These are phyloP conservation scores for Gaillardinia entomophila DNA, from an alignment of 805 yeast genomes.

Conservation along the genomic window DNA sequence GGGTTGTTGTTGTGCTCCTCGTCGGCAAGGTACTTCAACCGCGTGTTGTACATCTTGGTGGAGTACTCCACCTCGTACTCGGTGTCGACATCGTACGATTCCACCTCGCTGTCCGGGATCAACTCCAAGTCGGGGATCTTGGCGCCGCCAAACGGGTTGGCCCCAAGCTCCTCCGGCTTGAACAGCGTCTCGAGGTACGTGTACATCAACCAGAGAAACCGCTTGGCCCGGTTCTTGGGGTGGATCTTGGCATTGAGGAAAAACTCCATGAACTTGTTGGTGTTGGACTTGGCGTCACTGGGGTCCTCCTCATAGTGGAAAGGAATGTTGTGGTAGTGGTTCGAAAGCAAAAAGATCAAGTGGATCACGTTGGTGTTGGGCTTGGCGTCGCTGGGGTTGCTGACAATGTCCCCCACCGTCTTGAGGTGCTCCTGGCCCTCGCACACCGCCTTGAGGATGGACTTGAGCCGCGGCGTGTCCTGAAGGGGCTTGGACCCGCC, in stretches of 20 bases:
- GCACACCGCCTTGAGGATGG: slow-evolving; percentile 81
- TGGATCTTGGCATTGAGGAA: slow-evolving; percentile 58
- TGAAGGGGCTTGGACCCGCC: slow-evolving; percentile 65
- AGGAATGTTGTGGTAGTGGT: slow-evolving; percentile 51
- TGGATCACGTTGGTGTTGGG: slow-evolving; percentile 64
- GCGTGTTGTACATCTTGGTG: slow-evolving; percentile 39
- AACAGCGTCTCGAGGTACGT: slow-evolving; percentile 73
- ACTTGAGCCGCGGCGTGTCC: slow-evolving; percentile 90
- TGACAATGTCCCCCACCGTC: slow-evolving; percentile 41
- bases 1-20: slow-evolving; percentile 31
- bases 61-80: slow-evolving; percentile 44
- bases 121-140: slow-evolving; percentile 32
- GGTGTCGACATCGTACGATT: slow-evolving; percentile 41
- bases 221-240: slow-evolving; percentile 60
- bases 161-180: slow-evolving; percentile 40
- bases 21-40: slow-evolving; percentile 35
- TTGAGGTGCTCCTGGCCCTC: slow-evolving; percentile 57
- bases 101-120: slow-evolving; percentile 19
- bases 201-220: slow-evolving; percentile 81
- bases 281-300: slow-evolving; percentile 8
- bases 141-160: slow-evolving; percentile 52
- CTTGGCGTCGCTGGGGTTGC: slow-evolving; percentile 21
- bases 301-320: slow-evolving; percentile 17
- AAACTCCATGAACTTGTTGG: slow-evolving; percentile 60
- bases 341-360: slow-evolving; percentile 66